These are phyloP conservation scores for Moelleriella libera DNA, from an alignment of 2,329 filamentous ascomycete species.

Conservation along the genomic window DNA sequence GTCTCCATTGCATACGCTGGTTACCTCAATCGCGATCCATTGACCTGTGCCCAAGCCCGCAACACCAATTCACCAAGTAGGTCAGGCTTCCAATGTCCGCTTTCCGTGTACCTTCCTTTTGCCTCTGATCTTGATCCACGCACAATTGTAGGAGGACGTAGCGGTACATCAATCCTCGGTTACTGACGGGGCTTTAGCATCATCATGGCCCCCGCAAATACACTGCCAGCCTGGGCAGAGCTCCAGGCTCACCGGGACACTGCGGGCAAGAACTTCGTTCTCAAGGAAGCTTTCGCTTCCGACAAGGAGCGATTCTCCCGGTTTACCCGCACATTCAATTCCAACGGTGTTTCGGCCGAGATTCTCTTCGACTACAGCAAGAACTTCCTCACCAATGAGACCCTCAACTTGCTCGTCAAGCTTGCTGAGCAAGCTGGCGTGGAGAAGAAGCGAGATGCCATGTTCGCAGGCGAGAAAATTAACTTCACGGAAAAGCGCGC, in stretches of 20 bases:
- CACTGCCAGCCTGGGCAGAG: slow-evolving; percentile 74
- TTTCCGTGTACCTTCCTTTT: no score
- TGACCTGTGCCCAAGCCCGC: no score
- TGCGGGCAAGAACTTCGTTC: slow-evolving; percentile 76
- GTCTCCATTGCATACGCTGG: no score
- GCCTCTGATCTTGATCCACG: no score
- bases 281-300: slow-evolving; percentile 84
- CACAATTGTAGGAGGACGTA: no score
- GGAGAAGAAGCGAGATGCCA: slow-evolving; percentile 87
- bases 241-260: slow-evolving; percentile 83
- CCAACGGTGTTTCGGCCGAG: slow-evolving; percentile 68
- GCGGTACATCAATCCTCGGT: not conserved
- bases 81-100: no score
- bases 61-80: no score
- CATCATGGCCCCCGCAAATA: slow-evolving; percentile 69
- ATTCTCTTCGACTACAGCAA: slow-evolving; percentile 98
- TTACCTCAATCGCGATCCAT: no score
- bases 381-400: slow-evolving; percentile 95
- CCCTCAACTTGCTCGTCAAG: slow-evolving; percentile 71
- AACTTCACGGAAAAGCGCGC: slow-evolving; percentile 97
- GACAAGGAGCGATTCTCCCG: slow-evolving; percentile 82
- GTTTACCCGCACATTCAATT: slow-evolving; percentile 75
- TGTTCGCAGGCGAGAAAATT: slow-evolving; percentile 97
- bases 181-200: not conserved
- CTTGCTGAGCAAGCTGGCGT: slow-evolving; percentile 83